Percentiles rank a stretch among this genome's conserved stretches.
Evolutionary conservation across 1,139 yeast species (phyloP).

Genomic region (Pichia sp.): DNA sequence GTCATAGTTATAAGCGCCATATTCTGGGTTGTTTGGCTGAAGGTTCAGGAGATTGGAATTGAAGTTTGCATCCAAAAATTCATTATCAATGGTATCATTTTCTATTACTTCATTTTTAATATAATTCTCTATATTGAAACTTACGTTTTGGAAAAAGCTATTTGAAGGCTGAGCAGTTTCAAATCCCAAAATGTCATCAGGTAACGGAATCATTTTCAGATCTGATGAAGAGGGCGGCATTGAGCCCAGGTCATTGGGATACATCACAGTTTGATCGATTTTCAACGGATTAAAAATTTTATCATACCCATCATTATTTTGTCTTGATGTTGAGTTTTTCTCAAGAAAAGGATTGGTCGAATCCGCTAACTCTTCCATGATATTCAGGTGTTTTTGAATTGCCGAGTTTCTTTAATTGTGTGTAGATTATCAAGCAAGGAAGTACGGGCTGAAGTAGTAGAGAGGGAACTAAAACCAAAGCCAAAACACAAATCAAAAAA

Average conservation of each 20-base stretch:
- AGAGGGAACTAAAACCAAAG: no score
- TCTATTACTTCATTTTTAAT: constrained; percentile 5
- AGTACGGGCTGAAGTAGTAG: no score
- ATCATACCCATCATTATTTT: background rate
- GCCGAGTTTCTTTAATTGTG: no score
- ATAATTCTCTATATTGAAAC: constrained; percentile 9
- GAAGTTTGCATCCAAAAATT: constrained; percentile 9
- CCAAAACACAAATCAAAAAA: no score
- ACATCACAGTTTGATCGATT: background rate
- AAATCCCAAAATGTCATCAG: constrained; percentile 29
- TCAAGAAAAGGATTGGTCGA: constrained; percentile 8
- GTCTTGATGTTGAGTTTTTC: background rate
- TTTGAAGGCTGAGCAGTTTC: constrained; percentile 6
- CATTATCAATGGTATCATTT: constrained; percentile 6
- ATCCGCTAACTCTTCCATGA: background rate
- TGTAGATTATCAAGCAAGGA: no score
- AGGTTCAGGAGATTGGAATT: background rate
- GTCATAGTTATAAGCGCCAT: no score
- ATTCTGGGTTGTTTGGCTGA: background rate
- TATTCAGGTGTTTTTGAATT: no score
- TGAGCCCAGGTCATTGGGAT: background rate
- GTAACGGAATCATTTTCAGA: constrained; percentile 30
- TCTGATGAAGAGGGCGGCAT: constrained; percentile 2
- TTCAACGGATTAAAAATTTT: background rate
- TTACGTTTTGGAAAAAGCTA: background rate